Base-by-base conservation (phyloP, 1,284 basidiomycete genomes). In the Xerocomus nothofagi region DNA sequence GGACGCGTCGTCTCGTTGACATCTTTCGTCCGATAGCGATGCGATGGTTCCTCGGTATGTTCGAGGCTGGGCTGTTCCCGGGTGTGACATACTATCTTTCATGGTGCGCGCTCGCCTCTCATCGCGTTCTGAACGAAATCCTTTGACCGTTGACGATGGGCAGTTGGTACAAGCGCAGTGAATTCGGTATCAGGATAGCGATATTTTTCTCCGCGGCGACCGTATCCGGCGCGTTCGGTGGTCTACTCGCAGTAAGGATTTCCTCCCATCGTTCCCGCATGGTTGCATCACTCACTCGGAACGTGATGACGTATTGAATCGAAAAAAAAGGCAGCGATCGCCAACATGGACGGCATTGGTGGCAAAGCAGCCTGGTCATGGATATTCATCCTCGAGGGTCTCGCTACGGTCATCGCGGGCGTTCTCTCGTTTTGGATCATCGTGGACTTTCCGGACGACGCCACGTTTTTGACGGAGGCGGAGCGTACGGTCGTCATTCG, bases 391-490 rank as follows among this genome's bases (percentile, higher is more conserved):
- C 57, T 85, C 18, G 81, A 84, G 55, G 83, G 81, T 24, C 72
- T 90, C 27, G 72, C 72, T 20, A 91, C 88, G 3, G 77, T 90
- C 26, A 8, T 88, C 20, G 81, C 82, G 2, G 86, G 85, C 2
- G 59, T 68, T n/a, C 58, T 73, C 4, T 87, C 86, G 5, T 91
- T 83, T 73, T 91, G 79, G 77, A 80, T 90, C 57, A 81, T 90
- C 53, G 81, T 86, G 61, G 89, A 91, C 67, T 91, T 91, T 71
- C 88, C 88, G 5, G 86, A 89, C 60, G 86, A 80, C 0, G 88
- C 88, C 37, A 87, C 78, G 57, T 90, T 90, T 72, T 74, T 92
- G 17, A 78, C 74, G 23, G 83, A 86, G 55, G 73, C 70, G 3
- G 90, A 93, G 69, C 73, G 86, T 21, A 83, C 80, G 3, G 75